These are phyloP conservation scores for Penicillium parvum DNA, from an alignment of 495 filamentous ascomycete species.

Conservation along the genomic window DNA sequence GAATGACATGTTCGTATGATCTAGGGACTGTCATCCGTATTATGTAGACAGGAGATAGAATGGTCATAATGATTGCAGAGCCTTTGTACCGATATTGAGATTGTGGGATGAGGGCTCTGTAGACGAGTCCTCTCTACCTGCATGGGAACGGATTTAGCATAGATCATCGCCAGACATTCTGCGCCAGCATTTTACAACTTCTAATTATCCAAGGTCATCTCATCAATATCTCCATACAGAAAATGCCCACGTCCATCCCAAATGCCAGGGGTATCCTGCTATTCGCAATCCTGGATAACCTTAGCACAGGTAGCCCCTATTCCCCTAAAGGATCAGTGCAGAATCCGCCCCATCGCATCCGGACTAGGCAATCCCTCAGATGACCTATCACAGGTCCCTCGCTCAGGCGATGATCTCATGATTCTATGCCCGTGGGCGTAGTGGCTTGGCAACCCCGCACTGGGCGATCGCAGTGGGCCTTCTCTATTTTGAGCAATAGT, in stretches of 20 bases:
- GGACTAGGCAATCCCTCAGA: constrained; percentile 3
- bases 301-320: constrained; percentile 2
- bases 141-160: background rate
- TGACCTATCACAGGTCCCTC: constrained; percentile 16
- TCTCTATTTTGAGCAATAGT: background rate
- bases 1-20: background rate
- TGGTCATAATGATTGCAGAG: background rate
- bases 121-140: background rate
- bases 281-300: too few relatives aligned
- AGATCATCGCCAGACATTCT: background rate
- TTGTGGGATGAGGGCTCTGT: background rate
- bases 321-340: constrained; percentile 5
- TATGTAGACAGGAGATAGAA: background rate
- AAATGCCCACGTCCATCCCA: too few relatives aligned
- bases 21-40: background rate
- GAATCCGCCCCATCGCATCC: constrained; percentile 3
- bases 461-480: constrained; percentile 1
- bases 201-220: too few relatives aligned
- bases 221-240: too few relatives aligned
- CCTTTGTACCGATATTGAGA: too few relatives aligned
- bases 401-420: constrained; percentile 15
- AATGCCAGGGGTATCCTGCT: too few relatives aligned
- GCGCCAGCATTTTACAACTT: too few relatives aligned
- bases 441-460: constrained; percentile 20
- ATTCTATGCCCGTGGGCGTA: constrained; percentile 2